A percentile compares a stretch with the other conserved stretches of the same genome.
Evolutionary conservation across 2,329 filamentous ascomycete genomes (phyloP).

Genomic region (Phaeoacremonium minimum): DNA sequence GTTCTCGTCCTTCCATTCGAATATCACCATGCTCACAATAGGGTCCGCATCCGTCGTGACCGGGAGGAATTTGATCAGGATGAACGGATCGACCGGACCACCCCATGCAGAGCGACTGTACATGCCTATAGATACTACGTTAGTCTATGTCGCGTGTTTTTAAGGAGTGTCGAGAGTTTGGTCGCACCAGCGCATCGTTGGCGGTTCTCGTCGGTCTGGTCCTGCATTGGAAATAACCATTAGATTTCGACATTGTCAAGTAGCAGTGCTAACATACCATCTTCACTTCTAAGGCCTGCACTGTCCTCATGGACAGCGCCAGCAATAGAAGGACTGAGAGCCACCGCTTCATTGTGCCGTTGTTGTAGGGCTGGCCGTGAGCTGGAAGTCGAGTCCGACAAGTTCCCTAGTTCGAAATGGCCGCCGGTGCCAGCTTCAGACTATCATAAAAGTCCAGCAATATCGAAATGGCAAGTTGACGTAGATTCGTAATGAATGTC

Average conservation of each 20-base stretch:
- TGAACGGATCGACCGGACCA: slow-evolving; percentile 82
- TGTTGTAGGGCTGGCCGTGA: too few species aligned
- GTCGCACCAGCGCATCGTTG: slow-evolving; percentile 69
- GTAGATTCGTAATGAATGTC: too few species aligned
- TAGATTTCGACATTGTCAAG: slow-evolving; percentile 1
- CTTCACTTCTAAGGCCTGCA: slow-evolving; percentile 51
- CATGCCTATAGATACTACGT: slow-evolving; percentile 61
- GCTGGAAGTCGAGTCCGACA: too few species aligned
- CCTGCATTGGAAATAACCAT: slow-evolving; percentile 41
- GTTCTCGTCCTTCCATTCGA: slow-evolving; percentile 85
- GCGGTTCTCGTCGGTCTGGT: slow-evolving; percentile 69
- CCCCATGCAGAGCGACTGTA: slow-evolving; percentile 89
- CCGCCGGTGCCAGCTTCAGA: too few species aligned
- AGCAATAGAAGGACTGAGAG: slow-evolving; percentile 43
- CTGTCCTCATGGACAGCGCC: slow-evolving; percentile 50
- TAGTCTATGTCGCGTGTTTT: slow-evolving; percentile 9
- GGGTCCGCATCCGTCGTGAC: slow-evolving; percentile 62
- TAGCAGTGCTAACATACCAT: slow-evolving; percentile 38
- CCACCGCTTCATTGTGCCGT: slow-evolving; percentile 51
- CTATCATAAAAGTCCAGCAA: too few species aligned
- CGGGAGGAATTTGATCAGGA: slow-evolving; percentile 74
- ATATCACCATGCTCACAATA: slow-evolving; percentile 79
- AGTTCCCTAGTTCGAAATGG: too few species aligned
- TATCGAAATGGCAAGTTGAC: too few species aligned
- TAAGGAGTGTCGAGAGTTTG: neutral